A percentile compares a stretch with the other conserved stretches of the same genome.
These are phyloP conservation scores for Colletotrichum falcatum DNA, from an alignment of 2,329 filamentous ascomycete genomes.

Conservation along the genomic window DNA sequence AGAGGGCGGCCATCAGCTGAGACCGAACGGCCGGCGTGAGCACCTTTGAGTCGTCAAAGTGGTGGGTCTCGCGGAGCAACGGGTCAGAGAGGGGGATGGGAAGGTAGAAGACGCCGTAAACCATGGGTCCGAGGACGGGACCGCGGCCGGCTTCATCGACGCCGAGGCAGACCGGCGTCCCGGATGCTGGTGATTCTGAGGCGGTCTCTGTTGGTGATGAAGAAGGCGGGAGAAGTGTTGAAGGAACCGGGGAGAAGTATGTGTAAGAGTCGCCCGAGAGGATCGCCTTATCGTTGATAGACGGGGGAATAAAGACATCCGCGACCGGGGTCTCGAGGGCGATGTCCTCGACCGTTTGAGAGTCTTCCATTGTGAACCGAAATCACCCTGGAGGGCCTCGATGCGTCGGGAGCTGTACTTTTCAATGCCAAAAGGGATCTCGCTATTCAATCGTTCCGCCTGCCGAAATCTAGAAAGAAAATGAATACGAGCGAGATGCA, in stretches of 20 bases:
- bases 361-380: slow-evolving; percentile 53
- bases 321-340: slow-evolving; percentile 50
- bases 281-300: slow-evolving; percentile 68
- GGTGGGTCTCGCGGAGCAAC: slow-evolving; percentile 81
- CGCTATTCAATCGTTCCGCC: too few relatives aligned
- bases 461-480: neutral
- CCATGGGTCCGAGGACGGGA: slow-evolving; percentile 88
- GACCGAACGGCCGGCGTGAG: slow-evolving; percentile 85
- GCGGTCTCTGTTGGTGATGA: slow-evolving; percentile 39
- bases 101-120: slow-evolving; percentile 79
- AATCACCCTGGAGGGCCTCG: slow-evolving; percentile 8
- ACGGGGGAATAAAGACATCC: slow-evolving; percentile 74
- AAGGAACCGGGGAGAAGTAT: slow-evolving; percentile 77
- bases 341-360: slow-evolving; percentile 51
- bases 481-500: neutral
- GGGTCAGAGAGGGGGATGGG: slow-evolving; percentile 78
- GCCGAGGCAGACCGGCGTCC: slow-evolving; percentile 75
- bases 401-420: neutral
- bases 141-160: slow-evolving; percentile 95
- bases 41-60: slow-evolving; percentile 96
- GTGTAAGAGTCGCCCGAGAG: slow-evolving; percentile 76
- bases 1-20: slow-evolving; percentile 76
- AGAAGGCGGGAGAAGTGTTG: slow-evolving; percentile 63
- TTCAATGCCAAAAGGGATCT: neutral
- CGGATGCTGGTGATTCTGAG: slow-evolving; percentile 17